Base-by-base conservation (phyloP, 495 filamentous ascomycete species). In the Daldinia loculata region DNA sequence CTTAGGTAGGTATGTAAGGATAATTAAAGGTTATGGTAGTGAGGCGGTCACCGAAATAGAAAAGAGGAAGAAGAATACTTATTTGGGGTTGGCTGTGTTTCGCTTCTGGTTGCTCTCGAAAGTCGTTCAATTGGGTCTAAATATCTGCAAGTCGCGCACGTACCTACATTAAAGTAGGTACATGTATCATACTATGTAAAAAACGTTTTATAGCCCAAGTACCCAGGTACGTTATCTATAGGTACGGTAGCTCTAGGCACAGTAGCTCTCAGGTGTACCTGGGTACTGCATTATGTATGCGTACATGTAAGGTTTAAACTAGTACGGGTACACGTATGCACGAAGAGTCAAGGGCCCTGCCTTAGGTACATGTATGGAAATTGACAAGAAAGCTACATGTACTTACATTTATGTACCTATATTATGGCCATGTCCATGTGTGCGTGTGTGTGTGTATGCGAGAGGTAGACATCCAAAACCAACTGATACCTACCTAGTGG, bases 1-100 rank as follows among this genome's bases (percentile, higher is more conserved):
- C 51, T 26, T 32, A 32, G 51, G 1, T 53, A 29, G 11, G 43
- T 50, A 30, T 30, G 29, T 30, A 6, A 30, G 24, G 24, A 26
- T 26, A 26, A 26, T 3, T 26, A n/a, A 1, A 26, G 8, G 29
- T 8, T 32, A 32, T 8, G 2, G 29, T 39, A 51, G 56, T 68
- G 39, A 64, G 62, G 67, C 67, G 67, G 67, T 70, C 67, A 70
- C 67, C 56, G 67, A 70, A 70, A 65, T 64, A 57, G 45, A 36
- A 61, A 50, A 61, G 29, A 52, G n/a, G 39, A 66, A 45, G 50
- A 62, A 61, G 51, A 43, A 56, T 52, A 39, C 56, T 61, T 53
- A 61, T 65, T 70, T 36, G 45, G 66, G 66, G 60, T 59, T 69
- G 60, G 66, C 36, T 63, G 39, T 69, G 53, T 59, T 51, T 69